phyloP scores from a whole-genome alignment of 768 basidiomycete genomes.

The Tephrocybe sp. region DNA sequence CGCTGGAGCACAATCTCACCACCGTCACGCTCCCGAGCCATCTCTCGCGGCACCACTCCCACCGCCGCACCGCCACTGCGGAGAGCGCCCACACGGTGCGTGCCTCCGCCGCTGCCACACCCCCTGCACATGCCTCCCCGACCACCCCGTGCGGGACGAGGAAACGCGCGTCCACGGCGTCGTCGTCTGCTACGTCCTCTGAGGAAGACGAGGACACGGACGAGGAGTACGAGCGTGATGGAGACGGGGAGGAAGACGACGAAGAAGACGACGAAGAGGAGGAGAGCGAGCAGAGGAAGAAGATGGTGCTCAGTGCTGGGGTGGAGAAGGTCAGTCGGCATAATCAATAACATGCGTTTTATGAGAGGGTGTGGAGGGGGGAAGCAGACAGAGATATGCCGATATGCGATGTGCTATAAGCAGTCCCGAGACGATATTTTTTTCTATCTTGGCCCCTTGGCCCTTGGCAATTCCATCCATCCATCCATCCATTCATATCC shows the following conservation, averaged over 20 bases:
- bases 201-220: conserved; percentile 6
- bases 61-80: conserved; percentile 12
- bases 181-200: neutral
- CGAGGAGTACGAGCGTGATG: conserved; percentile 3
- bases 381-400: too few relatives aligned
- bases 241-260: conserved; percentile 16
- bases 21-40: conserved; percentile 15
- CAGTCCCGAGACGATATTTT: too few relatives aligned
- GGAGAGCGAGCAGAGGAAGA: conserved; percentile 2
- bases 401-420: too few relatives aligned
- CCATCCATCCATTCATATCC: too few relatives aligned
- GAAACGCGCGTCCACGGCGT: neutral
- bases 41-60: conserved; percentile 13
- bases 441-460: too few relatives aligned
- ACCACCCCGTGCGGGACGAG: neutral
- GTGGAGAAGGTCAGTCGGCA: conserved; percentile 26
- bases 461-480: too few relatives aligned
- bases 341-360: neutral
- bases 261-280: conserved; percentile 16
- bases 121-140: neutral
- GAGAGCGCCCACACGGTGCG: neutral
- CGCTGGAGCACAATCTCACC: conserved; percentile 18
- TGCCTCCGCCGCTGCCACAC: neutral
- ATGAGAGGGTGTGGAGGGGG: too few relatives aligned
- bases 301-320: conserved; percentile 18